These are phyloP conservation scores for Aureobasidium sp. DNA, from an alignment of 2,329 filamentous ascomycete genomes.

Conservation along the genomic window DNA sequence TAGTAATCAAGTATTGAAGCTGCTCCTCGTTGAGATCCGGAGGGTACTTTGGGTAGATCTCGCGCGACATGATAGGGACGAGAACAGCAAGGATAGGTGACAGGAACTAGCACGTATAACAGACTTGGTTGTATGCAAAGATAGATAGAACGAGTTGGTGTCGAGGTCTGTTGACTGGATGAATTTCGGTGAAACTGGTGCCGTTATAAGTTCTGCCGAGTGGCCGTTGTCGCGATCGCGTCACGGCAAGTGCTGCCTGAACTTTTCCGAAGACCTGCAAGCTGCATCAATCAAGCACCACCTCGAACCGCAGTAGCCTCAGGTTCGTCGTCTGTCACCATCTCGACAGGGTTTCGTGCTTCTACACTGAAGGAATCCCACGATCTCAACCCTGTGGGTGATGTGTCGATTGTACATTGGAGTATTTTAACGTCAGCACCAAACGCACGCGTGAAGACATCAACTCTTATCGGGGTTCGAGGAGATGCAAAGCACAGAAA, in stretches of 20 bases:
- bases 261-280: neutral
- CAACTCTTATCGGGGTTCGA: neutral
- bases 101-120: neutral
- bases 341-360: neutral
- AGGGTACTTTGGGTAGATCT: slow-evolving; percentile 56
- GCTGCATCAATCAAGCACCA: too few relatives aligned
- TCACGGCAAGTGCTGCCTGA: neutral
- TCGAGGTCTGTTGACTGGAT: neutral
- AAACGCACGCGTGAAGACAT: neutral
- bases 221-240: slow-evolving; percentile 5
- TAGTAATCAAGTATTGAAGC: slow-evolving; percentile 60
- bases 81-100: neutral
- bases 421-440: neutral
- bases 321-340: neutral
- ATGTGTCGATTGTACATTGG: neutral
- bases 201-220: too few relatives aligned
- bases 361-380: neutral
- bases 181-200: neutral
- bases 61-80: slow-evolving; percentile 28
- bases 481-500: neutral
- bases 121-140: neutral
- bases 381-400: too few relatives aligned
- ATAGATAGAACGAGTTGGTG: neutral
- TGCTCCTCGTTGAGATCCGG: slow-evolving; percentile 61
- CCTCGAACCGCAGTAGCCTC: too few relatives aligned